Conservation (phyloP, 495 filamentous ascomycete genomes). For the Xylaria acuta region DNA sequence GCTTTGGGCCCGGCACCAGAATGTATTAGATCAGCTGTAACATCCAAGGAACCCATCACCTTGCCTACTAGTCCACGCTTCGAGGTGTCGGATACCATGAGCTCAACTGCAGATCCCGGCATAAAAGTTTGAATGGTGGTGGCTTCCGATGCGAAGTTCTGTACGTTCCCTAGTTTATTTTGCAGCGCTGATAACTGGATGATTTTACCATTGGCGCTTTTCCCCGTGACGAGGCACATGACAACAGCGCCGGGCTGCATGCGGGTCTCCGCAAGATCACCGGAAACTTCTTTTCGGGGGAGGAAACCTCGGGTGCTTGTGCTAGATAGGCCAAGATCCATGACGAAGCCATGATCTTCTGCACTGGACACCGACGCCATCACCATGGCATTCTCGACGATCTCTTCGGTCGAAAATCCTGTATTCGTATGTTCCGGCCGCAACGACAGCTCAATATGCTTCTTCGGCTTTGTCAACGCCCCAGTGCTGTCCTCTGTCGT, state of each 20-base stretch:
- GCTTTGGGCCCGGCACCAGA: conserved; percentile 71
- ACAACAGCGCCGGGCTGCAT: conserved; percentile 72
- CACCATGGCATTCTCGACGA: conserved; percentile 73
- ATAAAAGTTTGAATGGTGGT: conserved; percentile 89
- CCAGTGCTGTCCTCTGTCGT: conserved; percentile 63
- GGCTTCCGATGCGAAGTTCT: conserved; percentile 71
- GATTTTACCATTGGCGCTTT: conserved; percentile 77
- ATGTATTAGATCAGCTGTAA: conserved; percentile 88
- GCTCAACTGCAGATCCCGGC: conserved; percentile 86
- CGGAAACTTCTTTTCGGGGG: conserved; percentile 81
- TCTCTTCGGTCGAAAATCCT: conserved; percentile 70
- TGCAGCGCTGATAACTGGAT: conserved; percentile 82
- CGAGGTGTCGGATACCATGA: conserved; percentile 78
- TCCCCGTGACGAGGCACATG: conserved; percentile 79
- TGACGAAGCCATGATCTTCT: conserved; percentile 93
- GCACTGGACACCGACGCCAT: conserved; percentile 89
- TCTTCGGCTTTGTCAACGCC: conserved; percentile 67
- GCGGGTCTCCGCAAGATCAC: conserved; percentile 68
- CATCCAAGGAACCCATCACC: conserved; percentile 88
- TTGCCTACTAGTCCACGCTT: conserved; percentile 70
- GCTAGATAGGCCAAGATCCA: conserved; percentile 83
- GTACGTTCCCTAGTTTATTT: conserved; percentile 72
- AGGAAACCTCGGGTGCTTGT: conserved; percentile 79
- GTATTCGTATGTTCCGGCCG: conserved; percentile 77
- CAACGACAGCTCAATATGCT: conserved; percentile 83